Base-by-base conservation (phyloP, 306 rosid genomes). In the Gleditsia sinensis region DNA sequence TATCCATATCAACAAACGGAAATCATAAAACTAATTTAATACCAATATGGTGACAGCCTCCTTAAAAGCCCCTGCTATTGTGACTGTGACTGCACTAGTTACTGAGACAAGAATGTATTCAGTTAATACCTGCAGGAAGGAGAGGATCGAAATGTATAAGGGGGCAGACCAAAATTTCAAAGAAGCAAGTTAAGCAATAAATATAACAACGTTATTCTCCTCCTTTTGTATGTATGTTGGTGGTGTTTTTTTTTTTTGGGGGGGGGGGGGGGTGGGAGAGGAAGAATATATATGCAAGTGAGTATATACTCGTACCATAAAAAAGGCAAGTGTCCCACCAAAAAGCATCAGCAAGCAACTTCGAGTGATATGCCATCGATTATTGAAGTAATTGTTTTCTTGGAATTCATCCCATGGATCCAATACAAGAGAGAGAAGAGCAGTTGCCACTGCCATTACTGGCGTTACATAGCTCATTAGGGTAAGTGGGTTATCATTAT, bases 11-110 rank as follows among this genome's bases (percentile, higher is more conserved):
- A 32, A 68, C 1, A 62, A 59, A 65, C 33, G 69, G 34, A 79
- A 56, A 59, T 33, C 10, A 80, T 67, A 45, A 11, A 56, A 24
- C 58, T n/a, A 63, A 58, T 64, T 70, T n/a, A 64, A 75, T 92
- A 94, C 98, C 98, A 94, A 79, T 84, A 94, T 94, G 74, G 98
- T 94, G 83, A 94, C 84, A 19, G 98, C 95, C 82, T 94, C 98
- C 91, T 94, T 94, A 34, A 94, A 95, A 82, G 92, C 97, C 69
- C 99, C 97, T 19, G 98, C 97, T 58, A 94, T 91, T 42, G 98
- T 94, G 61, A 94, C 95, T 10, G 98, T 91, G 74, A 94, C 97
- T 7, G 98, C 97, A 83, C 98, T 94, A 66, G 98, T 94, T 64
- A 81, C 97, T 0, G 98, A 94, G 87, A 94, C 87, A 78, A 94